Conservation (phyloP, 2,329 filamentous ascomycete species). For the Ceratocystis variospora region DNA sequence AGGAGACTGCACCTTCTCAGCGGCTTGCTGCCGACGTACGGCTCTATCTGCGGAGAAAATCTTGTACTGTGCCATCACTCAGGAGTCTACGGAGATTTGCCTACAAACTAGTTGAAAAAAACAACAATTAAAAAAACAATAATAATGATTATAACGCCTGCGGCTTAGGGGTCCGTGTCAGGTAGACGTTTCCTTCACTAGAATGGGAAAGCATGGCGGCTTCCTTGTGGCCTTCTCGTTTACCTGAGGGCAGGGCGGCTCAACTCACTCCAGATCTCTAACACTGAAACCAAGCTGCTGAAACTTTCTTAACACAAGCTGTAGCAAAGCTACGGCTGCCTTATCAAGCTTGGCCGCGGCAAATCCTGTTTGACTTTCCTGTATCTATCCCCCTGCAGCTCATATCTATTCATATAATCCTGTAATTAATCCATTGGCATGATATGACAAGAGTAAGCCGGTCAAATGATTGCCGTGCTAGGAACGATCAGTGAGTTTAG, state of each 20-base stretch:
- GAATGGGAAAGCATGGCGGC: background rate
- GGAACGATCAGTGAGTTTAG: background rate
- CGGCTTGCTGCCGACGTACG: too few relatives aligned
- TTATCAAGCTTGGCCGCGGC: background rate
- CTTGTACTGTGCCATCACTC: background rate
- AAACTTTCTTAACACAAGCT: background rate
- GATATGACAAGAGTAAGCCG: too few relatives aligned
- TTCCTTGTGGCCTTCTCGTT: background rate
- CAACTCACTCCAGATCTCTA: background rate
- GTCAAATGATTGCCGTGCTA: background rate
- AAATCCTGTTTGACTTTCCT: background rate
- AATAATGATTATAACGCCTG: background rate
- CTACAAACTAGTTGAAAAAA: background rate
- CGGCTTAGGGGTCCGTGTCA: background rate
- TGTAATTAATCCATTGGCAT: background rate
- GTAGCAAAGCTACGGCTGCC: background rate
- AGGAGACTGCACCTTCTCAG: too few relatives aligned
- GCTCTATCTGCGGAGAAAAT: too few relatives aligned
- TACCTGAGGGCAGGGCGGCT: background rate
- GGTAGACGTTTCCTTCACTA: background rate
- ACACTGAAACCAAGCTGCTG: background rate
- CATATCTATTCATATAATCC: background rate
- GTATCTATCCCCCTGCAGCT: background rate
- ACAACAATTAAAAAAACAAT: background rate
- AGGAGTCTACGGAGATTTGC: background rate